Base-by-base conservation (phyloP, 1,284 basidiomycete genomes). In the Sporisorium sorghi region DNA sequence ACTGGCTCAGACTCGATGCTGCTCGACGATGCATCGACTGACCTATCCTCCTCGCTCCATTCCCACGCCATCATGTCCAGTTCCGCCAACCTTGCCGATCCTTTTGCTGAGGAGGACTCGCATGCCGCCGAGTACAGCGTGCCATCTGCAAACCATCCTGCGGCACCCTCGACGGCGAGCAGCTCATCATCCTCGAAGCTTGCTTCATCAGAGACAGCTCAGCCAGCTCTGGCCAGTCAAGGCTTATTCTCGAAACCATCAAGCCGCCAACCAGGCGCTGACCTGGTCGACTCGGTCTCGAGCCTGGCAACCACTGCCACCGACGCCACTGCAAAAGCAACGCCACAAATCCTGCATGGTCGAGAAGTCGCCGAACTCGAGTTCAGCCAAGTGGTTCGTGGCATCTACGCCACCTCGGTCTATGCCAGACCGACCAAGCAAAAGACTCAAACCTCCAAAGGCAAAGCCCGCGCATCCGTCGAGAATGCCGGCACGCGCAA, bases 311-410 rank as follows among this genome's bases (percentile, higher is more conserved):
- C 67, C 12, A 64, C 60, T 1, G 57, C 60, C 9, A 70, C 67
- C 2, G 43, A 59, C 24, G 61, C 64, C 14, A 68, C 70, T 8
- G 51, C 58, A 4, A 69, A 60, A 23, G 47, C 47, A 32, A 48
- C 23, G 7, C 48, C 53, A 5, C 57, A 58, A 39, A 56, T 60
- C 14, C 9, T 70, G 23, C 67, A 40, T 33, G 77, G 77, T 0
- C 57, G 74, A 9, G 71, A 76, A 46, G 79, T 82, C 12, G 73
- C 75, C 8, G 78, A 82, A 46, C 75, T 82, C 28, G 80, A 82
- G 43, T 82, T 82, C 53, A 68, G 73, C 44, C 73, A 80, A 44
- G 59, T 63, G 2, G 79, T 82, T 4, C 68, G 71, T 21, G 75
- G 75, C 8, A 53, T 82, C 33, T 63, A 67, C 32, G 73, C 76